These are phyloP conservation scores for Sphagnum tenellum DNA, from an alignment of 225 moss, liverwort and hornwort genomes.

Conservation along the genomic window DNA sequence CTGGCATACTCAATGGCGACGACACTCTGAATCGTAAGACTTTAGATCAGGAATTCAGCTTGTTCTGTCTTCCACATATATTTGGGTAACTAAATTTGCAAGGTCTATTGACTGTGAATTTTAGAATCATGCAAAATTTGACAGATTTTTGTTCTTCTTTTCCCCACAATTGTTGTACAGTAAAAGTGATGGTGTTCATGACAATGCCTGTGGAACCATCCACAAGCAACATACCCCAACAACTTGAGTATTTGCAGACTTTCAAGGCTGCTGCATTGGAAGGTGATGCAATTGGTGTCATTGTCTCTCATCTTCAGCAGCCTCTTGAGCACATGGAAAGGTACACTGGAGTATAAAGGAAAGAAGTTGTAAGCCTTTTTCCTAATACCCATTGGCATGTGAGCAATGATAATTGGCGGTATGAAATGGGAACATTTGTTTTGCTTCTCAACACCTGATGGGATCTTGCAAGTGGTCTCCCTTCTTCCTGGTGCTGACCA, in stretches of 20 bases:
- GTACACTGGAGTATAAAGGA: conserved; percentile 13
- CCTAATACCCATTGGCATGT: too few relatives aligned
- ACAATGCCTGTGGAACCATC: conserved; percentile 81
- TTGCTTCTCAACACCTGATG: too few relatives aligned
- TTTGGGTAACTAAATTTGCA: background rate
- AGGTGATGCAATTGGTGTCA: conserved; percentile 75
- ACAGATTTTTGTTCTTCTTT: background rate
- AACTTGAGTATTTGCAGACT: conserved; percentile 64
- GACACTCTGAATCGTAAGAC: too few relatives aligned
- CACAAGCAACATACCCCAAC: conserved; percentile 50
- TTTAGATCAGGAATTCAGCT: too few relatives aligned
- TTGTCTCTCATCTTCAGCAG: conserved; percentile 76
- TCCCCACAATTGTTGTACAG: conserved; percentile 20
- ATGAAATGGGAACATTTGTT: too few relatives aligned
- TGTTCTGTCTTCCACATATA: too few relatives aligned
- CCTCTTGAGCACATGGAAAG: conserved; percentile 85
- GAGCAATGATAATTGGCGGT: background rate
- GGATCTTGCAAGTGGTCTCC: too few relatives aligned
- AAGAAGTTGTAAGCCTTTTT: too few relatives aligned
- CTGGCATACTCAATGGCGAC: too few relatives aligned
- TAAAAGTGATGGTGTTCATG: conserved; percentile 89
- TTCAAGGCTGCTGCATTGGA: conserved; percentile 78
- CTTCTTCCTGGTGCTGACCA: too few relatives aligned
- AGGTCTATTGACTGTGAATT: background rate
- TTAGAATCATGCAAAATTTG: background rate